Evolutionary conservation across 1,284 basidiomycete species (phyloP), one percentile per base, ranked within the genome.

Genomic region (Kalmanozyma brasiliensis): DNA sequence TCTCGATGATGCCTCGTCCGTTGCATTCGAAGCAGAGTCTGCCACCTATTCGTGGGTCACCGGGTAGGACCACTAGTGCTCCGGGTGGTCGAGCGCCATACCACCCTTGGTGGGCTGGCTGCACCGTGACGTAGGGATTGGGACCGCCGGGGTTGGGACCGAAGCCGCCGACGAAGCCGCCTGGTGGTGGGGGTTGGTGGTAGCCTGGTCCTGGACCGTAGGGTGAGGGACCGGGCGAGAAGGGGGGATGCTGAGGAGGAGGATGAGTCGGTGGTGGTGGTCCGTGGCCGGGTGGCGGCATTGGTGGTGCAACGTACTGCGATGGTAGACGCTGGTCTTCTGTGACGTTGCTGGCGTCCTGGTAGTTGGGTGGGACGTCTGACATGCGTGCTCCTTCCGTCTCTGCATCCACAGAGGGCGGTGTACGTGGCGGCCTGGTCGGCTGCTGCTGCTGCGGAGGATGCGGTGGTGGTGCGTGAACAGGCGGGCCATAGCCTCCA

Each of bases 291-390:
- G 68, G 68, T 3, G 68, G 68, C 1, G 68, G 63, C 1, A 33
- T 16, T 2, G 63, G 40, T 3, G 68, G 68, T 13, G 68, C 55
- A 0, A 63, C 55, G 42, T 66, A 72, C 43, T 72, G 68, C 24
- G 68, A 62, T 13, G 68, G 68, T 16, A 72, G 35, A 0, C 59
- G 55, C 32, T 72, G 51, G 46, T 57, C 30, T 20, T 48, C 36
- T 5, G 38, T 13, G 14, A 63, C 63, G 24, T 56, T 66, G 56
- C 58, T 62, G 2, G 68, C 68, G 19, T 72, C 68, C 16, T 59
- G 56, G 26, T 72, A 72, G 56, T 67, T 72, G 29, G 68, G 68
- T 16, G 68, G 68, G 4, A 63, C 59, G 33, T 72, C 68, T 7
- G 68, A 66, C 63, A 67, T 67, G 3, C 63, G 43, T 17, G 59